Evolutionary conservation across 2,329 filamentous ascomycete species (phyloP).

Genomic region (Hypoxylon rubiginosum): DNA sequence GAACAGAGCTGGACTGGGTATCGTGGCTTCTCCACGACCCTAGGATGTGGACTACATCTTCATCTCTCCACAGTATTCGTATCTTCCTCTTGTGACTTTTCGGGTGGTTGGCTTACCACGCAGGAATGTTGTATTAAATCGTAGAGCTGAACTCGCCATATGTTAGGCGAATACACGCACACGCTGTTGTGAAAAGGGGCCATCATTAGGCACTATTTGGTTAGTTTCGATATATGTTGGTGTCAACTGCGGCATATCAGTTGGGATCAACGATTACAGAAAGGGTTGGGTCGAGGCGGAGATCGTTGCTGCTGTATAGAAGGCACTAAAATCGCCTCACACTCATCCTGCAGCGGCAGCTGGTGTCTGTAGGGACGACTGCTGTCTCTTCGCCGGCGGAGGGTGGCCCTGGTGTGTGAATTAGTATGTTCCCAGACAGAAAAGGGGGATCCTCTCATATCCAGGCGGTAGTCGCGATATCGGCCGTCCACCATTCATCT

Average conservation of each 20-base stretch:
- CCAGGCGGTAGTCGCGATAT: slow-evolving; percentile 40
- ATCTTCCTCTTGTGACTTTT: slow-evolving; percentile 15
- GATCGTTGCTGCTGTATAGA: background rate
- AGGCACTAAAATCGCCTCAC: background rate
- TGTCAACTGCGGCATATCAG: slow-evolving; percentile 36
- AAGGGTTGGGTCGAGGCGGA: slow-evolving; percentile 6
- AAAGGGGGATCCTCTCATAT: slow-evolving; percentile 36
- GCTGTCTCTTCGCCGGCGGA: slow-evolving; percentile 52
- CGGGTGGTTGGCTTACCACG: slow-evolving; percentile 12
- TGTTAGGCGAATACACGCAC: slow-evolving; percentile 18
- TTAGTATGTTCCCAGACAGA: slow-evolving; percentile 45
- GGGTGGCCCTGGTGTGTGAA: slow-evolving; percentile 44
- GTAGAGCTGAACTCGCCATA: slow-evolving; percentile 4
- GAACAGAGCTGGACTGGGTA: slow-evolving; percentile 7
- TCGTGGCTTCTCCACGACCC: slow-evolving; percentile 11
- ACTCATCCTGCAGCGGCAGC: slow-evolving; percentile 50
- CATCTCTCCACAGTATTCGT: slow-evolving; percentile 9
- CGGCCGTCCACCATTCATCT: slow-evolving; percentile 45
- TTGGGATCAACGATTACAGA: slow-evolving; percentile 23
- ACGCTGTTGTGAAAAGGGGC: slow-evolving; percentile 18
- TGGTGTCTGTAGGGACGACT: slow-evolving; percentile 45
- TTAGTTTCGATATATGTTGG: slow-evolving; percentile 32
- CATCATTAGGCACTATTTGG: slow-evolving; percentile 23
- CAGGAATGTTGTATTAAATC: background rate
- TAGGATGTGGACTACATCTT: slow-evolving; percentile 15